Conservation (phyloP, 208 protist genomes). For the Trichomonas vaginalis region DNA sequence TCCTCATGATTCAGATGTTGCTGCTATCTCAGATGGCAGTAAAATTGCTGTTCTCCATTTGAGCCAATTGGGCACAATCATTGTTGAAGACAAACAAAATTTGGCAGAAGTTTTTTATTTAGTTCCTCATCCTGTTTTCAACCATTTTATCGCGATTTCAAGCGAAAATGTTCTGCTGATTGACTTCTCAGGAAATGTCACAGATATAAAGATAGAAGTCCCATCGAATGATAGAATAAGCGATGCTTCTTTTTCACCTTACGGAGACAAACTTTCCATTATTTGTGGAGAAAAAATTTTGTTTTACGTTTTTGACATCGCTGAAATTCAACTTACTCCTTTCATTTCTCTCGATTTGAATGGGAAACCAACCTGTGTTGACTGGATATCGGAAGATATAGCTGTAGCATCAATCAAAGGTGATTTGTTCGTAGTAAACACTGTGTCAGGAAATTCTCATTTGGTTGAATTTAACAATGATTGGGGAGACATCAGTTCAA, state of each 20-base stretch:
- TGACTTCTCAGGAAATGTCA: neutral
- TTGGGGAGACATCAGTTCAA: neutral
- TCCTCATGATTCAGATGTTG: neutral
- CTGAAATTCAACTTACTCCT: neutral
- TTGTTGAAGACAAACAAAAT: neutral
- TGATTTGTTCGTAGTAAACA: neutral
- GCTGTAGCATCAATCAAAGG: neutral
- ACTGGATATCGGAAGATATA: neutral
- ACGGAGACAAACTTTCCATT: neutral
- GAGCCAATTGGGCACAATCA: neutral
- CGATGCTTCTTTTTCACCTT: neutral
- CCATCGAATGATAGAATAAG: neutral
- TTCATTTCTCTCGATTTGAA: neutral
- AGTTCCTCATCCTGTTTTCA: neutral
- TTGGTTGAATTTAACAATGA: neutral
- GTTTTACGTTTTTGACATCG: neutral
- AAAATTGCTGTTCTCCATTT: neutral
- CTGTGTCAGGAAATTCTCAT: neutral
- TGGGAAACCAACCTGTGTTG: neutral
- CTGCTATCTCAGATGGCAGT: neutral
- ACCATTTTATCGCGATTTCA: neutral
- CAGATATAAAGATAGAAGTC: neutral
- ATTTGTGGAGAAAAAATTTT: neutral
- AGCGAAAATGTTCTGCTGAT: neutral
- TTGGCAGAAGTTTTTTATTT: neutral